Conservation (phyloP, 2,329 filamentous ascomycete species). For the Elsinoe perseae region DNA sequence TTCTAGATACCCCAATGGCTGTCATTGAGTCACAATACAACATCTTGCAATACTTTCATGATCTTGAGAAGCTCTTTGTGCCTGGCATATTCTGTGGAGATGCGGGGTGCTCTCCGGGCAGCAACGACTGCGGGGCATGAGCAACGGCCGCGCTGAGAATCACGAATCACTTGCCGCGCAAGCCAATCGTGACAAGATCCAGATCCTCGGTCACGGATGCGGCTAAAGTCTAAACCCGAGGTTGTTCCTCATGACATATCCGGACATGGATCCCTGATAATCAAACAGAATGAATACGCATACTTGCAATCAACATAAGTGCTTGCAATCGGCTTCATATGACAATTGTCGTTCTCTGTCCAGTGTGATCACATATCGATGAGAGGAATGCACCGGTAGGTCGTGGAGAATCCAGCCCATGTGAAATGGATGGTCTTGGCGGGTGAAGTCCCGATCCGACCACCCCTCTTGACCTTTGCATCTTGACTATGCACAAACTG, state of each 20-base stretch:
- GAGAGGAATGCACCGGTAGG: no score
- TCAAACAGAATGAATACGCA: no score
- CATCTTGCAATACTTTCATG: neutral
- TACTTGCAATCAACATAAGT: no score
- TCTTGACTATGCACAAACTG: neutral
- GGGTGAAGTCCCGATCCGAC: neutral
- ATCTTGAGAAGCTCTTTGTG: neutral
- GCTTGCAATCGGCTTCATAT: no score
- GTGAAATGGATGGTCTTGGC: neutral
- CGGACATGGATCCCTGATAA: no score
- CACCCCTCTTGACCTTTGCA: neutral
- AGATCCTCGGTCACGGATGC: neutral
- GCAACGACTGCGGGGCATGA: neutral
- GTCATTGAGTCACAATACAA: no score
- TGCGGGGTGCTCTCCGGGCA: conserved; percentile 1
- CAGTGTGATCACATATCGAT: no score
- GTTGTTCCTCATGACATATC: neutral
- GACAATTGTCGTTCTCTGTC: no score
- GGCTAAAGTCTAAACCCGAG: neutral
- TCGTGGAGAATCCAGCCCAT: neutral
- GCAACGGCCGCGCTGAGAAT: neutral
- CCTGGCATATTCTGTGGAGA: neutral
- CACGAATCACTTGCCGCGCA: no score
- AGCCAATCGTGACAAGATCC: neutral
- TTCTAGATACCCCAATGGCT: neutral